These are phyloP conservation scores for Periconia sp. DNA, from an alignment of 2,329 filamentous ascomycete species.

Conservation along the genomic window DNA sequence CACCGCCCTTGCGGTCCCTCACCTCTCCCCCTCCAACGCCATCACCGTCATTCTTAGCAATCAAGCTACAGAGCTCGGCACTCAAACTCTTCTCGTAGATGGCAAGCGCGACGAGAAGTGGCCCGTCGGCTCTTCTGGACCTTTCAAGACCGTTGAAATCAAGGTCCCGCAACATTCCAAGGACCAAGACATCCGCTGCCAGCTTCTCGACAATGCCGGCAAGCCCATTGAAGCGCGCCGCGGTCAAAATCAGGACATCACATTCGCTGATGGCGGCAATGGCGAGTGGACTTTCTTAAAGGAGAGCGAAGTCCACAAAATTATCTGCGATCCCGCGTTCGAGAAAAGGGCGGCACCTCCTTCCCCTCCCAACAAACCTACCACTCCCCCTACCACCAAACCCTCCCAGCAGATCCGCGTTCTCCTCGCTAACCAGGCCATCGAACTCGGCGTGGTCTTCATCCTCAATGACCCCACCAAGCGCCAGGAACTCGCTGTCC, in stretches of 20 bases:
- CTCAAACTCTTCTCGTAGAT: not conserved
- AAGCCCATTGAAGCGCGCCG: not conserved
- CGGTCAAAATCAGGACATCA: not conserved
- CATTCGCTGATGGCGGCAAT: slow-evolving; percentile 4
- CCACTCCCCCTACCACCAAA: no score
- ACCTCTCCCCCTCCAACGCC: slow-evolving; percentile 2
- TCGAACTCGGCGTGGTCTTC: not conserved
- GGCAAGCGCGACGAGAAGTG: slow-evolving; percentile 2
- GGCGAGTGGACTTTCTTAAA: slow-evolving; percentile 2
- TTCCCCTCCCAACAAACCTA: no score
- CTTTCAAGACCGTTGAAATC: slow-evolving; percentile 6
- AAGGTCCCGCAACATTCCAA: slow-evolving; percentile 2
- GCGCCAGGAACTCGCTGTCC: no score
- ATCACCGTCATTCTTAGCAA: slow-evolving; percentile 5
- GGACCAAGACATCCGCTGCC: slow-evolving; percentile 3
- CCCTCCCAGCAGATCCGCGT: not conserved
- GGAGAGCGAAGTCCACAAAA: slow-evolving; percentile 1
- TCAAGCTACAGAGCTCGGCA: not conserved
- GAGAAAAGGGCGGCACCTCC: no score
- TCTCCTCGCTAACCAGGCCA: not conserved
- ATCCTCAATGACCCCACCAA: not conserved
- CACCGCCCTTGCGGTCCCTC: slow-evolving; percentile 1
- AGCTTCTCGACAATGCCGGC: slow-evolving; percentile 1
- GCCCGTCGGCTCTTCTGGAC: not conserved
- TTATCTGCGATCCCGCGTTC: slow-evolving; percentile 5